phyloP scores from a whole-genome alignment of 2,329 filamentous ascomycete species.

The Hypoxylon sp. region DNA sequence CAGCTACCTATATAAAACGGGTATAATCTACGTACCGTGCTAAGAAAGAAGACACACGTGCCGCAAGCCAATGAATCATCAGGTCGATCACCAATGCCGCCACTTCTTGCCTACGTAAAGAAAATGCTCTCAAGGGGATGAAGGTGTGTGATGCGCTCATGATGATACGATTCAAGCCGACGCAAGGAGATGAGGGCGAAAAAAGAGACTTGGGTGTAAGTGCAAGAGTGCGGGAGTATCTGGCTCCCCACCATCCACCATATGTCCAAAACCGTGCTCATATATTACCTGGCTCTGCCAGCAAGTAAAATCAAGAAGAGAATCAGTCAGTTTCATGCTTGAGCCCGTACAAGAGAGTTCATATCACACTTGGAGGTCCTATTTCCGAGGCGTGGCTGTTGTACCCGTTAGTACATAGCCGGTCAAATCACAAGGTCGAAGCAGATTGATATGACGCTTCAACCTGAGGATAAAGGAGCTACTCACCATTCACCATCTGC shows the following conservation, averaged over 20 bases:
- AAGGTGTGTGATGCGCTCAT: neutral
- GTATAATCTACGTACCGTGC: conserved; percentile 38
- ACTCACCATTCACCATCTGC: conserved; percentile 72
- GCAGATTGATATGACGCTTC: conserved; percentile 3
- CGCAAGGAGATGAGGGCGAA: conserved; percentile 6
- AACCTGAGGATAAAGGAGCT: neutral
- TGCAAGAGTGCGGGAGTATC: conserved; percentile 6
- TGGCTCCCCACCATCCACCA: conserved; percentile 2
- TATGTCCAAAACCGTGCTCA: conserved; percentile 17
- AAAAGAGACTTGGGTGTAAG: conserved; percentile 1
- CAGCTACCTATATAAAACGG: conserved; percentile 35
- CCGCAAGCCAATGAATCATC: conserved; percentile 21
- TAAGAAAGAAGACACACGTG: conserved; percentile 28
- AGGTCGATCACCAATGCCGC: conserved; percentile 16
- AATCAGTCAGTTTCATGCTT: conserved; percentile 19
- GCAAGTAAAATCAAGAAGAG: conserved; percentile 3
- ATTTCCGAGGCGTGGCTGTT: conserved; percentile 52
- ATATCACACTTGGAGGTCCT: conserved; percentile 45
- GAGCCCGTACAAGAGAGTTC: neutral
- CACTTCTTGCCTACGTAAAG: conserved; percentile 17
- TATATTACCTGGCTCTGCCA: conserved; percentile 14
- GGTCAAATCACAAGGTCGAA: neutral
- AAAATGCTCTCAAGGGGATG: conserved; percentile 10
- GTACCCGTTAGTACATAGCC: conserved; percentile 23
- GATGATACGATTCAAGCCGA: conserved; percentile 4